Percentiles rank a stretch among this genome's conserved stretches.
These are phyloP conservation scores for Hypericum perforatum DNA, from an alignment of 345 rosid genomes.

Conservation along the genomic window DNA sequence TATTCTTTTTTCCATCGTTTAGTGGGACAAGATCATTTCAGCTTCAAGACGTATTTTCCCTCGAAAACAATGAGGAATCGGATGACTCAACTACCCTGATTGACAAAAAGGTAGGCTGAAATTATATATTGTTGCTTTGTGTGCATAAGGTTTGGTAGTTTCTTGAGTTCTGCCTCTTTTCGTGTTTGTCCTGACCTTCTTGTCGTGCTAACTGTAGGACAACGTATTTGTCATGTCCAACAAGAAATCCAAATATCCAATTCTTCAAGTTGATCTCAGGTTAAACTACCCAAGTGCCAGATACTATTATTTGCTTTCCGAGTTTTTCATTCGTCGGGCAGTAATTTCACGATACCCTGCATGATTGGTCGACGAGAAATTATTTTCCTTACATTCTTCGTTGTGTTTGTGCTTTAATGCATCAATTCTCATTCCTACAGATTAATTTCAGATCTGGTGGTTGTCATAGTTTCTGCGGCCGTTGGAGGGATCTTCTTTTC, in stretches of 20 bases:
- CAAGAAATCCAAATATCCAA: constrained; percentile 92
- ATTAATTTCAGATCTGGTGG: constrained; percentile 93
- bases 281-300: constrained; percentile 10
- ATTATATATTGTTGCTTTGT: background rate
- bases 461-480: constrained; percentile 94
- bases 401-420: constrained; percentile 10
- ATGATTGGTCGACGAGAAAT: constrained; percentile 2
- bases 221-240: constrained; percentile 96
- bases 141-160: constrained; percentile 4
- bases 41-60: constrained; percentile 82
- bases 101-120: constrained; percentile 67
- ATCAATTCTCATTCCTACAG: constrained; percentile 31
- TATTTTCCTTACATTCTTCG: no score
- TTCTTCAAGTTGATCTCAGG: constrained; percentile 99
- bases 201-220: constrained; percentile 40
- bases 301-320: no score
- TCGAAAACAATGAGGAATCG: constrained; percentile 90
- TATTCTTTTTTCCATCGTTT: constrained; percentile 5
- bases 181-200: background rate
- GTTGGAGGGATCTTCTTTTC: constrained; percentile 94
- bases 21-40: constrained; percentile 82
- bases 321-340: no score
- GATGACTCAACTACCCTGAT: constrained; percentile 78
- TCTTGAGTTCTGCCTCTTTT: background rate
- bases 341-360: background rate